Evolutionary conservation across 2,329 filamentous ascomycete species (phyloP).

Genomic region (Ophidiomyces ophidiicola): DNA sequence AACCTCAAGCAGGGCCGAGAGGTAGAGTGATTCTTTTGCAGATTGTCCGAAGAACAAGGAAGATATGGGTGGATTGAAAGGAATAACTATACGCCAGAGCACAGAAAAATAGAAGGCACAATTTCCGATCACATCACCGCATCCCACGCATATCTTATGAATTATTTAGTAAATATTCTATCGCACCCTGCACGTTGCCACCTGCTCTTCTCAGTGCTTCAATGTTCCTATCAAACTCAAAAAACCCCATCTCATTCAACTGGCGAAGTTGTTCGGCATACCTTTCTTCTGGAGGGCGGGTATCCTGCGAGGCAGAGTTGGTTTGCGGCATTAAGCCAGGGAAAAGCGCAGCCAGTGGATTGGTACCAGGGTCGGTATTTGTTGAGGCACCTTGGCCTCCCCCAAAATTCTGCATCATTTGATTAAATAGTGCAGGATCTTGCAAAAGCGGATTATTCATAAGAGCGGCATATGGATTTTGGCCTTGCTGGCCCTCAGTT

Average conservation of each 20-base stretch:
- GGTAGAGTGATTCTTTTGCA: too few relatives aligned
- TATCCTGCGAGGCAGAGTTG: slow-evolving; percentile 54
- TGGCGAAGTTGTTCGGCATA: slow-evolving; percentile 84
- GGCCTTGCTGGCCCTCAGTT: slow-evolving; percentile 22
- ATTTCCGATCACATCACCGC: not conserved
- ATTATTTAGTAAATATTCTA: slow-evolving; percentile 31
- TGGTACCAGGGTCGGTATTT: slow-evolving; percentile 26
- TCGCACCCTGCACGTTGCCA: slow-evolving; percentile 78
- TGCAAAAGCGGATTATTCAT: slow-evolving; percentile 45
- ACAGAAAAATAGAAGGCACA: not conserved
- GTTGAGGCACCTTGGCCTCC: slow-evolving; percentile 21
- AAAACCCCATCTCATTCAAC: slow-evolving; percentile 98
- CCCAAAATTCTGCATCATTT: slow-evolving; percentile 43
- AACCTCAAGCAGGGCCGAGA: too few relatives aligned
- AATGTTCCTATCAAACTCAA: slow-evolving; percentile 87
- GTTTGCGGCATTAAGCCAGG: slow-evolving; percentile 47
- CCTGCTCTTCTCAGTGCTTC: slow-evolving; percentile 76
- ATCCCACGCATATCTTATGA: slow-evolving; percentile 17
- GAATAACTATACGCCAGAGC: too few relatives aligned
- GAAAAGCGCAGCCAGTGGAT: slow-evolving; percentile 38
- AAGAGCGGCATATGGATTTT: slow-evolving; percentile 35
- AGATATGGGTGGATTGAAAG: too few relatives aligned
- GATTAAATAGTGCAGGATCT: slow-evolving; percentile 46
- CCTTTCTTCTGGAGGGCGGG: slow-evolving; percentile 78
- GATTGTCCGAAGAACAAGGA: too few relatives aligned